Base-by-base conservation (phyloP, 345 rosid species). In the Eucalyptus marginata region DNA sequence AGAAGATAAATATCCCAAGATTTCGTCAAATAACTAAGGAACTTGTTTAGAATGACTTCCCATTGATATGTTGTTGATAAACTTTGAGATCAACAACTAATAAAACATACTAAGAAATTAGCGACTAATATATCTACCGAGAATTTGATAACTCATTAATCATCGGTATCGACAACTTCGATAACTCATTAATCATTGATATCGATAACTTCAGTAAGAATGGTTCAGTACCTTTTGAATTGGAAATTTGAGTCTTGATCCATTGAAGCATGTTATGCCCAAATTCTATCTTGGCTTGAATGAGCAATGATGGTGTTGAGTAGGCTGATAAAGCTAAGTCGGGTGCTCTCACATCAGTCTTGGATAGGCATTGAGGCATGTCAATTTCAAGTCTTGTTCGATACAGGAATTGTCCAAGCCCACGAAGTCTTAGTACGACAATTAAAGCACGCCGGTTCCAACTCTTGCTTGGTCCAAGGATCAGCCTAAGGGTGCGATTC, bases 141-240 rank as follows among this genome's bases (percentile, higher is more conserved):
- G 62, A 56, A 56, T 52, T 56, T 25, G 13, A 1, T 56, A 24
- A 9, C 62, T 56, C 62, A 22, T 9, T 56, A 4, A 24, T 56
- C 29, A 22, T 56, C 29, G 0, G 2, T 56, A 56, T 56, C 0
- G 1, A 10, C 29, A 56, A 56, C 62, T 56, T 22, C 2, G 2
- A 13, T 56, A 22, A 56, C 58, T 52, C 58, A 52, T 52, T 56
- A 56, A 24, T 24, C 6, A 22, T 56, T 10, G 58, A 9, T 56
- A 56, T 56, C 2, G 3, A 56, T 10, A 56, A 56, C 13, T 56
- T 22, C 4, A 18, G 13, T 24, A 22, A 24, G 62, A 56, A 56
- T 56, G 8, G 25, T 9, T 56, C 3, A 22, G 13, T 56, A 56
- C 6, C 1, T 0, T 29, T 56, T 56, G 24, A 56, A 56, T 56